Conservation (phyloP, 768 basidiomycete genomes). For the Tricholoma terreum region DNA sequence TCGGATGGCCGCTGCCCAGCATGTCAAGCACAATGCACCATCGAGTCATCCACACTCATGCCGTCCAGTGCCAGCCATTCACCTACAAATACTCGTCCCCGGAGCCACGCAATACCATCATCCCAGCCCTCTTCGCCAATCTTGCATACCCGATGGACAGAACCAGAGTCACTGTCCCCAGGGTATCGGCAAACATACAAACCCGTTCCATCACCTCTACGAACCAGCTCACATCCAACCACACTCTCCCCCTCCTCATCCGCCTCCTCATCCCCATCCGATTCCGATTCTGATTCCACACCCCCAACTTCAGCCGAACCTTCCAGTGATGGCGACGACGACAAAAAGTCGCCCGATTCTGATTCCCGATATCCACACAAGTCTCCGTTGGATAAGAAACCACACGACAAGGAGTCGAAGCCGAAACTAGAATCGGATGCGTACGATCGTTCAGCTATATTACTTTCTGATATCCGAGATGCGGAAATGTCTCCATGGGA, state of each 20-base stretch:
- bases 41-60: conserved; percentile 3
- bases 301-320: background rate
- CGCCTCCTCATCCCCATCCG: background rate
- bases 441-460: no score
- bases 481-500: background rate
- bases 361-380: background rate
- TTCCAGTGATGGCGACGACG: background rate
- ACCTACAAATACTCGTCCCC: background rate
- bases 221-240: background rate
- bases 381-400: no score
- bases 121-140: background rate
- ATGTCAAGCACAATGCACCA: conserved; percentile 14
- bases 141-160: background rate
- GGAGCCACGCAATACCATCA: background rate
- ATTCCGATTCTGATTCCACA: background rate
- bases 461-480: background rate
- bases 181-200: background rate
- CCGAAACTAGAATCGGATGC: background rate
- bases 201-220: background rate
- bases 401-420: no score
- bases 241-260: background rate
- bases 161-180: background rate
- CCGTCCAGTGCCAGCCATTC: background rate
- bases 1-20: conserved; percentile 20
- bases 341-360: background rate